phyloP scores from a whole-genome alignment of 768 basidiomycete species.

The Antrodiella citrinella region DNA sequence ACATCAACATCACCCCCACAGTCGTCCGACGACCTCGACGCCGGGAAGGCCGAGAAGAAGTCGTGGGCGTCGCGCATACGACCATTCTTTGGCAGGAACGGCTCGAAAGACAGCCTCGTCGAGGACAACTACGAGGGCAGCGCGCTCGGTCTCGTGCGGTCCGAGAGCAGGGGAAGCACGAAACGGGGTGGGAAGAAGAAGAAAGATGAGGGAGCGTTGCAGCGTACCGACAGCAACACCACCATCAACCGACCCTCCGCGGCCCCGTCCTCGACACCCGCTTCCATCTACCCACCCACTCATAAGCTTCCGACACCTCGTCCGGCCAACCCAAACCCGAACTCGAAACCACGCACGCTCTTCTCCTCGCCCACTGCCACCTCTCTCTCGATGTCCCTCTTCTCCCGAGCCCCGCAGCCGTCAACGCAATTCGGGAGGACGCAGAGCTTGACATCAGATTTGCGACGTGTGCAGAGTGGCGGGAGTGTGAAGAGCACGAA shows the following conservation, averaged over 20 bases:
- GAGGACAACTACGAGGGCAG: too few relatives aligned
- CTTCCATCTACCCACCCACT: not conserved
- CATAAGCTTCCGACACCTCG: not conserved
- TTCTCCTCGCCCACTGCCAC: not conserved
- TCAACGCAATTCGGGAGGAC: not conserved
- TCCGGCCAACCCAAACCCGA: conserved; percentile 14
- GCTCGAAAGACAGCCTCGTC: too few relatives aligned
- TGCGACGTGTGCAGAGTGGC: not conserved
- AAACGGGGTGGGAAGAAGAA: too few relatives aligned
- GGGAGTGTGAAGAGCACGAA: conserved; percentile 12
- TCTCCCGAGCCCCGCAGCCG: not conserved
- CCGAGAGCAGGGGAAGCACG: too few relatives aligned
- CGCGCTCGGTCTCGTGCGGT: too few relatives aligned
- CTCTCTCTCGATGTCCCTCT: too few relatives aligned
- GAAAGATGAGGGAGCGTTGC: too few relatives aligned
- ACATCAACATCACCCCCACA: too few relatives aligned
- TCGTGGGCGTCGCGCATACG: too few relatives aligned
- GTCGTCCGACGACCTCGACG: too few relatives aligned
- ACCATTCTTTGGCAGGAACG: too few relatives aligned
- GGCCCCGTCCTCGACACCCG: not conserved
- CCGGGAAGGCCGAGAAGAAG: too few relatives aligned
- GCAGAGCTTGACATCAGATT: conserved; percentile 8
- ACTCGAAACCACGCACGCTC: conserved; percentile 30
- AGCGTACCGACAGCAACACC: not conserved
- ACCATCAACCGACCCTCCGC: not conserved